Evolutionary conservation across 139 green algal species (phyloP).

Genomic region (Picochlorum sp.): DNA sequence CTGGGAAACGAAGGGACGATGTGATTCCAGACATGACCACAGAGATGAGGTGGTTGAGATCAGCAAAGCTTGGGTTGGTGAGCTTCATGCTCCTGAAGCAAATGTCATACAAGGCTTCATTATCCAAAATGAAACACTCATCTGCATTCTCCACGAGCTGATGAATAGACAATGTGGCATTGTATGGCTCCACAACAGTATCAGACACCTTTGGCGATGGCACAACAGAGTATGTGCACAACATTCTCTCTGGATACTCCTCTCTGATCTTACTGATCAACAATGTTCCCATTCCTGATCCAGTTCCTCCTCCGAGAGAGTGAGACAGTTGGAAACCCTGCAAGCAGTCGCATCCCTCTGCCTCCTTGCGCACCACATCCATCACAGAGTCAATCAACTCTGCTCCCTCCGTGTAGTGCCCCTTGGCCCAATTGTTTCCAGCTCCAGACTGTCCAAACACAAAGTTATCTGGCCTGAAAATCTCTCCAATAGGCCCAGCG

Average conservation of each 20-base stretch:
- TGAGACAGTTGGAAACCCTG: conserved; percentile 93
- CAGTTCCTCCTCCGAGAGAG: conserved; percentile 87
- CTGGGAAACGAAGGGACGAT: conserved; percentile 91
- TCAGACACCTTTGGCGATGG: conserved; percentile 90
- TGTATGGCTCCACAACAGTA: conserved; percentile 84
- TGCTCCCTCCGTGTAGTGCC: conserved; percentile 97
- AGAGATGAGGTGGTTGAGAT: conserved; percentile 91
- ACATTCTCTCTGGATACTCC: conserved; percentile 96
- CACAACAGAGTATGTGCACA: conserved; percentile 96
- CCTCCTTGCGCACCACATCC: conserved; percentile 96
- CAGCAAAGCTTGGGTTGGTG: conserved; percentile 84
- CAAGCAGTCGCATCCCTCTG: conserved; percentile 93
- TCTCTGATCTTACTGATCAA: conserved; percentile 98
- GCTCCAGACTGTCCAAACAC: conserved; percentile 86
- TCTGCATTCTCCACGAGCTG: conserved; percentile 93
- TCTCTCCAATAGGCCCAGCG: conserved; percentile 82
- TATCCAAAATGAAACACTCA: conserved; percentile 93
- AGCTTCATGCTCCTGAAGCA: conserved; percentile 97
- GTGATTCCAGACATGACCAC: conserved; percentile 85
- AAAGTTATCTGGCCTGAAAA: conserved; percentile 75
- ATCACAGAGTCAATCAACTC: conserved; percentile 97
- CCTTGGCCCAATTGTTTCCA: conserved; percentile 99
- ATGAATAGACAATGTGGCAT: conserved; percentile 77
- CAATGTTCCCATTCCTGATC: conserved; percentile 95
- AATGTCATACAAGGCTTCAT: conserved; percentile 97